Percentiles rank a stretch among this genome's conserved stretches.
These are phyloP conservation scores for Steccherinum ochraceum DNA, from an alignment of 768 basidiomycete genomes.

Conservation along the genomic window DNA sequence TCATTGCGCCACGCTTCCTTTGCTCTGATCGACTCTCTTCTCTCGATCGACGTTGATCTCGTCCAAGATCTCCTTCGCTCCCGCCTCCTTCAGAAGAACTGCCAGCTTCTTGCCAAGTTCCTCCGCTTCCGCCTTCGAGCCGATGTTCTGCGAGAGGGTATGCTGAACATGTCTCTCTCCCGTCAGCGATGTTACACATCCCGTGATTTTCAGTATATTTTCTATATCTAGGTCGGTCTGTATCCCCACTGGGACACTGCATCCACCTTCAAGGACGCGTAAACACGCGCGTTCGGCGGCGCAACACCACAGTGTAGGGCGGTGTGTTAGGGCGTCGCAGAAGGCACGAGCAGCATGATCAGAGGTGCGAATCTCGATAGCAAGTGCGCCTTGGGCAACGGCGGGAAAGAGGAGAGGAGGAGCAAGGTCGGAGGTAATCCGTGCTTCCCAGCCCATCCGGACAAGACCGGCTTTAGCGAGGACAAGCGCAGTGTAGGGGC, in stretches of 20 bases:
- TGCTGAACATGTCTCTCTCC: constrained; percentile 70
- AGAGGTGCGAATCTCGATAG: constrained; percentile 71
- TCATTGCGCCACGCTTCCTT: too few species aligned
- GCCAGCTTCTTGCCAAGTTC: constrained; percentile 64
- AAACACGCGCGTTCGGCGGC: constrained; percentile 85
- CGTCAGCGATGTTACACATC: constrained; percentile 79
- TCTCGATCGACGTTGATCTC: constrained; percentile 68
- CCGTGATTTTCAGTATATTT: constrained; percentile 58
- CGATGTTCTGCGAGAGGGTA: constrained; percentile 46
- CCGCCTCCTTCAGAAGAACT: constrained; percentile 51
- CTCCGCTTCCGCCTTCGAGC: constrained; percentile 54
- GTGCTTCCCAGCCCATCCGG: constrained; percentile 66
- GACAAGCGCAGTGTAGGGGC: constrained; percentile 81
- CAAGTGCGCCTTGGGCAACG: constrained; percentile 93
- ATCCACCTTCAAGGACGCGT: constrained; percentile 88
- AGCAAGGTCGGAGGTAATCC: constrained; percentile 66
- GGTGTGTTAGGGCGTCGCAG: constrained; percentile 65
- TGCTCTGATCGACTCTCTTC: constrained; percentile 17
- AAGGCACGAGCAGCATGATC: constrained; percentile 57
- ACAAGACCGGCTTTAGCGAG: constrained; percentile 91
- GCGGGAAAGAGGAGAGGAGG: constrained; percentile 80
- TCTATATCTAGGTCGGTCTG: constrained; percentile 36
- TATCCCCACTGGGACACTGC: constrained; percentile 93
- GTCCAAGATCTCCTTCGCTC: constrained; percentile 78
- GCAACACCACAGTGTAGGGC: constrained; percentile 70